Evolutionary conservation across 352 stramenopile species (phyloP).

Genomic region (Pythium dissimile): DNA sequence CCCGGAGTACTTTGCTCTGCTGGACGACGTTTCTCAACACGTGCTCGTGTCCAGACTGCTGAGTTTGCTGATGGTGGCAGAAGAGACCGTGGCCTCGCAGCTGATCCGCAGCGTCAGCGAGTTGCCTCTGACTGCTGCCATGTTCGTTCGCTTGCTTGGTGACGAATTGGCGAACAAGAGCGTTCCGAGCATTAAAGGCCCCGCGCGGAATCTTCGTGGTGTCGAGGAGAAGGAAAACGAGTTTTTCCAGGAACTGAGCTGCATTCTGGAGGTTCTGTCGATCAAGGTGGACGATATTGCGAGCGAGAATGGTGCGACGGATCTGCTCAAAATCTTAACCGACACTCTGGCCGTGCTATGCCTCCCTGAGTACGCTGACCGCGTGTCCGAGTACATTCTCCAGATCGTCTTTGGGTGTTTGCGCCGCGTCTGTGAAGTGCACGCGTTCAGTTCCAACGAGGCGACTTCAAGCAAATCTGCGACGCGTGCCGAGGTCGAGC

Average conservation of each 20-base stretch:
- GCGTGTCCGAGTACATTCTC: conserved; percentile 75
- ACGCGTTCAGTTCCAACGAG: conserved; percentile 9
- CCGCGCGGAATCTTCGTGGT: conserved; percentile 12
- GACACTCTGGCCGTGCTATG: conserved; percentile 63
- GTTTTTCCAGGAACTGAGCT: conserved; percentile 56
- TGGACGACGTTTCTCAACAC: conserved; percentile 53
- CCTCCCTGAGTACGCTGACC: conserved; percentile 39
- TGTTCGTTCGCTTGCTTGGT: conserved; percentile 53
- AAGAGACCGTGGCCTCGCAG: conserved; percentile 55
- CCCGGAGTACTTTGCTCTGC: conserved; percentile 32
- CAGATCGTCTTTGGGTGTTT: conserved; percentile 78
- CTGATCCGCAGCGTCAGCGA: conserved; percentile 49
- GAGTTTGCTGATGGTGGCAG: conserved; percentile 51
- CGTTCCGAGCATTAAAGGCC: conserved; percentile 1
- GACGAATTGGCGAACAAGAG: conserved; percentile 37
- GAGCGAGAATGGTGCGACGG: conserved; percentile 24
- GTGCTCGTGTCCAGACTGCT: conserved; percentile 46
- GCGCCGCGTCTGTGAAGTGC: conserved; percentile 63
- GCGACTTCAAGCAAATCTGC: conserved; percentile 19
- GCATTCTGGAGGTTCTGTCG: conserved; percentile 71
- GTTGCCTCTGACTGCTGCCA: conserved; percentile 45
- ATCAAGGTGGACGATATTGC: conserved; percentile 55
- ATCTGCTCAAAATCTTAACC: conserved; percentile 51
- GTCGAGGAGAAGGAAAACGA: conserved; percentile 18
- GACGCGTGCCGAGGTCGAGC: conserved; percentile 30